phyloP scores from a whole-genome alignment of 2,329 filamentous ascomycete genomes.

The Chaetomiaceae sp. region DNA sequence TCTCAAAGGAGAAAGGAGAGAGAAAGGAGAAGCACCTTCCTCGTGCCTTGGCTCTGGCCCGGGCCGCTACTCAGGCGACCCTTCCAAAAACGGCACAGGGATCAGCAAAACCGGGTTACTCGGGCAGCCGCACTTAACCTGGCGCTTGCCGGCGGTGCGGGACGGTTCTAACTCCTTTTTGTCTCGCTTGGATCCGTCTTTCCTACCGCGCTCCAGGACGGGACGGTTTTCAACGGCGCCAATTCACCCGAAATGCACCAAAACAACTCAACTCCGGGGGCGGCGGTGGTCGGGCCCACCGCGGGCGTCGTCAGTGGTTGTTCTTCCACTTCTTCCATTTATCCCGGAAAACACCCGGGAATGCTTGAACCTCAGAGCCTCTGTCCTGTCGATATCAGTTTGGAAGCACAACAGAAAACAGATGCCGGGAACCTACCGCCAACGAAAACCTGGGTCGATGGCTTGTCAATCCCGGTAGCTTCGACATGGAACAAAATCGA shows the following conservation, averaged over 20 bases:
- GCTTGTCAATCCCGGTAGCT: neutral
- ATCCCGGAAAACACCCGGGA: neutral
- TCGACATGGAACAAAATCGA: neutral
- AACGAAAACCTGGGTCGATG: neutral
- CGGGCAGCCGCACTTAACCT: neutral
- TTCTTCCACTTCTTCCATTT: neutral
- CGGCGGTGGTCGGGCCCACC: neutral
- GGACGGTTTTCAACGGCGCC: neutral
- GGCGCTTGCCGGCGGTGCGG: neutral
- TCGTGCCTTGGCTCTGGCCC: too few species aligned
- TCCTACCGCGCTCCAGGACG: neutral
- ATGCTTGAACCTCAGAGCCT: neutral
- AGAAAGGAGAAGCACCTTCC: neutral
- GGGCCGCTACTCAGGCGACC: too few species aligned
- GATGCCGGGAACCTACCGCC: neutral
- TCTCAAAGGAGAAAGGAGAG: too few species aligned
- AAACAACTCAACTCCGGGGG: too few species aligned
- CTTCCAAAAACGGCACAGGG: neutral
- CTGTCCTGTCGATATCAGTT: neutral
- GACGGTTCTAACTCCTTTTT: neutral
- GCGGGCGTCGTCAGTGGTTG: neutral
- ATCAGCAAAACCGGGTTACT: neutral
- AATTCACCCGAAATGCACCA: neutral
- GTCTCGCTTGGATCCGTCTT: neutral
- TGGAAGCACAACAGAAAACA: neutral